Evolutionary conservation across 2,329 filamentous ascomycete genomes (phyloP), one percentile per base, ranked within the genome.

Genomic region (Venturia aucupariae): DNA sequence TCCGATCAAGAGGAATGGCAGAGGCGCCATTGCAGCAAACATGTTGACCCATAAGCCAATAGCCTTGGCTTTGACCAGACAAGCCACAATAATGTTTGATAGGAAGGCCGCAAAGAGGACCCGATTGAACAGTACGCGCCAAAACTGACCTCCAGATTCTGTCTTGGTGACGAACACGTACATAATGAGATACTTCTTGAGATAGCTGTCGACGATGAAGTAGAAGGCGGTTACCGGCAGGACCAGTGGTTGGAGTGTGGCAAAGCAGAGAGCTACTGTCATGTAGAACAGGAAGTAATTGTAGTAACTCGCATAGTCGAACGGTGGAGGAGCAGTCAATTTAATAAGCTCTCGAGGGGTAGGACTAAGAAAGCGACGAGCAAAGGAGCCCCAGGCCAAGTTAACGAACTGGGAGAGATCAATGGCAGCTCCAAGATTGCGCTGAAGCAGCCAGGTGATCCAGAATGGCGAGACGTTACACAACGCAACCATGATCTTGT

Each of bases 241-340:
- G 1, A 94, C 89, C 30, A 97, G 81, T 0, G 94, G 94, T 75
- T 97, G 94, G 62, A 97, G 81, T 1, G 87, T 86, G 1, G 88
- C 86, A 72, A 94, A 97, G 70, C 87, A 91, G 19, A 99, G 80
- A 0, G 91, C 89, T 39, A 97, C 90, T 0, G 93, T 97, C 30
- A 89, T 82, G 78, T 97, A 99, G 77, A 90, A 99, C 38, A 97
- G 81, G 76, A 97, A 97, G 75, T 96, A 97, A 75, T 97, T 97
- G 82, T 97, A 99, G 78, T 97, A 97, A 70, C 86, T 91, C 65
- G 94, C 91, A 72, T 97, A 97, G 69, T 97, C 92, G 74, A 99
- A 97, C 0, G 90, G 81, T 2, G 90, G 92, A 0, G 94, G 94
- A 3, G 94, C 94, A 0, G 92, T 96, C 72, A 94, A 84, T 74